Evolutionary conservation across 164 flowering plant species (phyloP).

Genomic region (Magnolia kwangsiensis): DNA sequence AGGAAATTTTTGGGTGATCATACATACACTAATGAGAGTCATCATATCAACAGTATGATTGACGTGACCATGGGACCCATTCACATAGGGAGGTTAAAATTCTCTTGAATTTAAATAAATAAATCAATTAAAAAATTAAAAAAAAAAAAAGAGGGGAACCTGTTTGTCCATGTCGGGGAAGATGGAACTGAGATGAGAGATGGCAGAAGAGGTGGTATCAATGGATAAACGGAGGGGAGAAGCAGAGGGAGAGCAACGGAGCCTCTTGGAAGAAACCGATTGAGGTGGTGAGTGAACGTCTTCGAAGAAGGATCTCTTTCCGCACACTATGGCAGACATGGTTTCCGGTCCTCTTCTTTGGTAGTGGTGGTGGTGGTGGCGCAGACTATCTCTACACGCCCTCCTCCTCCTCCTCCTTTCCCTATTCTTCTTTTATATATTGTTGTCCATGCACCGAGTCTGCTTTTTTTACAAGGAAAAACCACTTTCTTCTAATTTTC

Average conservation of each 20-base stretch:
- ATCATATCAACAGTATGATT: too few species aligned
- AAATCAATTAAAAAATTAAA: too few species aligned
- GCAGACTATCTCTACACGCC: constrained; percentile 7
- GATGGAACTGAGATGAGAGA: constrained; percentile 14
- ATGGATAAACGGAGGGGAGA: neutral
- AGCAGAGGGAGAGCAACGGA: constrained; percentile 28
- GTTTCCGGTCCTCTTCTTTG: constrained; percentile 14
- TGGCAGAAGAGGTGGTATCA: neutral
- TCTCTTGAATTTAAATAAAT: too few species aligned
- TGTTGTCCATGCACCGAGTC: neutral
- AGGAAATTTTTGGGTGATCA: too few species aligned
- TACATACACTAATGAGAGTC: too few species aligned
- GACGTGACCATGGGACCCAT: too few species aligned
- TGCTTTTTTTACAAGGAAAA: neutral
- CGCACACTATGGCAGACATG: constrained; percentile 62
- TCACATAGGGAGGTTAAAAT: too few species aligned
- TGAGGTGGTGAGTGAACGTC: constrained; percentile 36
- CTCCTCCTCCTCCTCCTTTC: neutral
- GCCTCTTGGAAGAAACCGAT: constrained; percentile 30
- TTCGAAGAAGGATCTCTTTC: constrained; percentile 51
- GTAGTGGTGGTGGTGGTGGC: neutral
- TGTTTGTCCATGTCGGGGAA: constrained; percentile 25
- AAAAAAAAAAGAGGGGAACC: constrained; percentile 10
- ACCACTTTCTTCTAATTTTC: neutral
- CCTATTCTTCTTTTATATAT: neutral